Evolutionary conservation across 129 eudicot species (phyloP).

Genomic region (Escallonia rubra): DNA sequence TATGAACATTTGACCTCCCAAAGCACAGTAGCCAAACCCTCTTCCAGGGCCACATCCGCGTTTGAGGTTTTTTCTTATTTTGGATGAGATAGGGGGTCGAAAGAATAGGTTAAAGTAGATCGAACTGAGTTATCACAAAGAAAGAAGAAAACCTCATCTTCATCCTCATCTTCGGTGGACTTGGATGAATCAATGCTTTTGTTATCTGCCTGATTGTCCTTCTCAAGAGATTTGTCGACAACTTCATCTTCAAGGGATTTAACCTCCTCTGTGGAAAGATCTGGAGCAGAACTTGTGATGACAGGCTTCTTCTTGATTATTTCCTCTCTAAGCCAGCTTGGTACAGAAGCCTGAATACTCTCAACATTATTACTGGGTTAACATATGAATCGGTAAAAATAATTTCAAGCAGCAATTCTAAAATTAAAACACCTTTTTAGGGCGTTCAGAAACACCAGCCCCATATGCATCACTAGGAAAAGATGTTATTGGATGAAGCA

Average conservation of each 20-base stretch:
- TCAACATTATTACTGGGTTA: background rate
- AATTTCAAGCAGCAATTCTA: constrained; percentile 5
- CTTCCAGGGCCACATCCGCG: too few relatives aligned
- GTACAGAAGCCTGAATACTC: constrained; percentile 68
- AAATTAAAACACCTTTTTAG: constrained; percentile 61
- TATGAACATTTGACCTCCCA: too few relatives aligned
- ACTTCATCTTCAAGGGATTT: constrained; percentile 62
- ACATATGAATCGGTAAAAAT: too few relatives aligned
- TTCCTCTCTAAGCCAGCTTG: constrained; percentile 98
- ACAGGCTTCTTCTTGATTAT: constrained; percentile 76
- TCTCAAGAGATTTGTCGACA: constrained; percentile 35
- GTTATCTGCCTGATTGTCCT: constrained; percentile 62
- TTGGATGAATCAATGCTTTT: constrained; percentile 62
- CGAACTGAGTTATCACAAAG: background rate
- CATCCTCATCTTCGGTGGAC: constrained; percentile 81
- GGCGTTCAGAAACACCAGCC: constrained; percentile 53
- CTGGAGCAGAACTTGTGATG: constrained; percentile 54
- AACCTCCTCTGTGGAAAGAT: constrained; percentile 41
- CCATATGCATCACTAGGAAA: constrained; percentile 69
- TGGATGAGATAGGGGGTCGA: background rate
- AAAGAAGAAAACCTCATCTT: constrained; percentile 56
- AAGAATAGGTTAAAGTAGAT: background rate
- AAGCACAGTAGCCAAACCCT: too few relatives aligned
- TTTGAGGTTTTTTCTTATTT: background rate
- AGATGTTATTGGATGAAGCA: constrained; percentile 48